Evolutionary conservation across 805 yeast genomes (phyloP).

Genomic region (Suhomyces sp.): DNA sequence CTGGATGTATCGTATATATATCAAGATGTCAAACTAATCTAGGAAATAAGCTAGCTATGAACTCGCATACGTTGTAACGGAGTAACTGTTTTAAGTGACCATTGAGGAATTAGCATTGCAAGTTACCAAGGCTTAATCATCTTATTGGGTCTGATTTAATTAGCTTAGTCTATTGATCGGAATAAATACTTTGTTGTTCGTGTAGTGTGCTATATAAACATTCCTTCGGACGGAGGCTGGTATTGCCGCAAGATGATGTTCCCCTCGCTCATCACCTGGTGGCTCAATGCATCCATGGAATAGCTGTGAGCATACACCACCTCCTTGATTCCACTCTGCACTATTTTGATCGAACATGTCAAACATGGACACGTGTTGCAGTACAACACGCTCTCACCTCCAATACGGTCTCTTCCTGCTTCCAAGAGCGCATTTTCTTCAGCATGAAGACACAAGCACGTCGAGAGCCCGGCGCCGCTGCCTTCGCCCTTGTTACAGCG

Average conservation of each 20-base stretch:
- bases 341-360: conserved; percentile 93
- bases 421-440: conserved; percentile 95
- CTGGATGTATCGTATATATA: no score
- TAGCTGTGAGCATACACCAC: conserved; percentile 92
- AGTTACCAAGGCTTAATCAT: no score
- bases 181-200: no score
- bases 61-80: no score
- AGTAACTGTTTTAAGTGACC: no score
- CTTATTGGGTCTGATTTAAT: no score
- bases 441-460: conserved; percentile 93
- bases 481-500: conserved; percentile 76
- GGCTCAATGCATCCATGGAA: conserved; percentile 83
- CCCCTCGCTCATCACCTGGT: conserved; percentile 68
- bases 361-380: conserved; percentile 98
- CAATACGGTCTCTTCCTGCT: conserved; percentile 84
- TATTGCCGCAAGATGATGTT: conserved; percentile 62
- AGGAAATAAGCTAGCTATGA: no score
- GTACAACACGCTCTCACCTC: conserved; percentile 58
- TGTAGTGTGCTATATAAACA: conserved; percentile 23
- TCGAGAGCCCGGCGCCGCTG: conserved; percentile 63
- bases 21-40: no score
- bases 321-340: conserved; percentile 85
- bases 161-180: no score
- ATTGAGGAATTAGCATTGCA: no score
- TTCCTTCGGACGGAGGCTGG: conserved; percentile 40